Evolutionary conservation across 441 rosid species (phyloP).

Genomic region (Raphanus hybrid): DNA sequence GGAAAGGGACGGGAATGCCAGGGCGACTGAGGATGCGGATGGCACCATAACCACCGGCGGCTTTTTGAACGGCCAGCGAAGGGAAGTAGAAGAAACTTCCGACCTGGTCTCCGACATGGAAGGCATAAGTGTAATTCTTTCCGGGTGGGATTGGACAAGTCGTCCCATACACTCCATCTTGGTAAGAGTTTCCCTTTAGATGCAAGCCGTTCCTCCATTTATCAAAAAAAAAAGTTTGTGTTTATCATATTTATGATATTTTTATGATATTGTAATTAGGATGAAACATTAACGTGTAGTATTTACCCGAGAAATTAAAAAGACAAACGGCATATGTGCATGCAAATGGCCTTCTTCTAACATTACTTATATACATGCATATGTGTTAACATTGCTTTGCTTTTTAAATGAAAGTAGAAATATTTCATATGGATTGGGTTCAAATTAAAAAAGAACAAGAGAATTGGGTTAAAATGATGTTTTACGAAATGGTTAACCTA

Average conservation of each 20-base stretch:
- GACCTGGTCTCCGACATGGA: not conserved
- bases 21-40: conserved; percentile 1
- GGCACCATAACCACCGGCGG: not conserved
- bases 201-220: not conserved
- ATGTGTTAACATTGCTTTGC: not conserved
- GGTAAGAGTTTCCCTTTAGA: not conserved
- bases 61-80: not conserved
- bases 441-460: not conserved
- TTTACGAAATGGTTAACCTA: not conserved
- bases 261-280: no score
- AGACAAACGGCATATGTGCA: not conserved
- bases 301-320: no score
- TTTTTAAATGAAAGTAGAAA: not conserved
- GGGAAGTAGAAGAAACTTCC: not conserved
- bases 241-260: no score
- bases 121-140: not conserved
- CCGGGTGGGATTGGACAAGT: not conserved
- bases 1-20: not conserved
- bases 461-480: not conserved
- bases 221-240: not conserved
- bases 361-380: not conserved
- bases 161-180: not conserved
- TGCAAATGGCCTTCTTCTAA: not conserved
- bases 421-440: not conserved
- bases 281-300: no score